A percentile compares a stretch with the other conserved stretches of the same genome.
These are phyloP conservation scores for Trapa bicornis DNA, from an alignment of 345 rosid genomes.

Conservation along the genomic window DNA sequence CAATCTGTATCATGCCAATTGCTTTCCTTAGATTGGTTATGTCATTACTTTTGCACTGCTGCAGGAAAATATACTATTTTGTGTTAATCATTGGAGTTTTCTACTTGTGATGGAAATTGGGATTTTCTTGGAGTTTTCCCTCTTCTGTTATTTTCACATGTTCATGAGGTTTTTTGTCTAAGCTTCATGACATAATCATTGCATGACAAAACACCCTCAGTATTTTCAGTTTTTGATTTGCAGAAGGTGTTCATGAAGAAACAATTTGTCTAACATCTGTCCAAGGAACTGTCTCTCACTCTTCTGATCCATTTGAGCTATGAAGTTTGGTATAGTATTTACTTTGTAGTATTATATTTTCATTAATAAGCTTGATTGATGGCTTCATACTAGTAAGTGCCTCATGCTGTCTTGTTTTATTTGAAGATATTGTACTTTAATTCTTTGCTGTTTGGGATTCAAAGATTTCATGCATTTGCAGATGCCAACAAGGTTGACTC, in stretches of 20 bases:
- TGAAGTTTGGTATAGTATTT: slow-evolving; percentile 46
- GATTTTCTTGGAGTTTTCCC: background rate
- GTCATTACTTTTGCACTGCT: no score
- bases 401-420: background rate
- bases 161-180: background rate
- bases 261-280: background rate
- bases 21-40: no score
- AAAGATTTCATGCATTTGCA: slow-evolving; percentile 5
- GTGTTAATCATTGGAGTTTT: background rate
- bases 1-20: background rate
- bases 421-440: background rate
- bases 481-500: background rate
- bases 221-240: background rate
- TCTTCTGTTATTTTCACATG: background rate
- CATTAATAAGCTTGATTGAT: no score
- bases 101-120: background rate
- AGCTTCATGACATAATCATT: background rate
- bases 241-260: background rate
- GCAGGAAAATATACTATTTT: background rate
- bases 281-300: background rate
- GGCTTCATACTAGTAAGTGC: background rate
- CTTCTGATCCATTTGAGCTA: slow-evolving; percentile 23
- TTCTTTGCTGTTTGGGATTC: background rate
- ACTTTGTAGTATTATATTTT: no score
- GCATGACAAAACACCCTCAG: background rate